These are phyloP conservation scores for Syncephalastrum racemosum DNA, from an alignment of 371 early-diverging fungal genomes.

Conservation along the genomic window DNA sequence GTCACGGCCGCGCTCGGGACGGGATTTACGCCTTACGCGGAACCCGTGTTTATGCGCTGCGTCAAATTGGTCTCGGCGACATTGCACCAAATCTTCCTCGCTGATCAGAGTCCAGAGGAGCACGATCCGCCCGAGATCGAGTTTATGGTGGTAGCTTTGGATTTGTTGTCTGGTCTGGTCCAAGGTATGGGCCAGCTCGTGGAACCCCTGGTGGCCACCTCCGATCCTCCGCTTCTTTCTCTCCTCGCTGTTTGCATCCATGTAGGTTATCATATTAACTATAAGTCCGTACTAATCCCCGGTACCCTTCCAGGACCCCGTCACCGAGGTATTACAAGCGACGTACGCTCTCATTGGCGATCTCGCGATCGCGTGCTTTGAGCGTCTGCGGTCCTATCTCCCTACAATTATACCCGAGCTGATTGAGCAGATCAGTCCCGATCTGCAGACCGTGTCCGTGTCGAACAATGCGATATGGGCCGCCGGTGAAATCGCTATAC, in stretches of 20 bases:
- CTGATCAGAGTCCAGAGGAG: slow-evolving; percentile 49
- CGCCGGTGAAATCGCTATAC: slow-evolving; percentile 89
- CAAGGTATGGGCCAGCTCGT: slow-evolving; percentile 81
- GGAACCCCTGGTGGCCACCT: slow-evolving; percentile 67
- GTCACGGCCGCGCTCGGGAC: slow-evolving; percentile 85
- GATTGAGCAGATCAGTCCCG: slow-evolving; percentile 69
- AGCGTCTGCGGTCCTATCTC: slow-evolving; percentile 68
- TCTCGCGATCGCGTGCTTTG: slow-evolving; percentile 83
- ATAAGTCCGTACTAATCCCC: not conserved
- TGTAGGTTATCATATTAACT: slow-evolving; percentile 38
- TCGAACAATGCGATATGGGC: slow-evolving; percentile 97
- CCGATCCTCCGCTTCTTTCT: slow-evolving; percentile 66
- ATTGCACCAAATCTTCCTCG: slow-evolving; percentile 35
- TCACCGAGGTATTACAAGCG: slow-evolving; percentile 85
- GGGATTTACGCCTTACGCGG: slow-evolving; percentile 78
- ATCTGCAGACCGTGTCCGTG: slow-evolving; percentile 62
- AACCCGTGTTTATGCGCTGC: slow-evolving; percentile 83
- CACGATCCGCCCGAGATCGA: slow-evolving; percentile 74
- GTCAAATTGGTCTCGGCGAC: slow-evolving; percentile 75
- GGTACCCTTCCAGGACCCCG: slow-evolving; percentile 53
- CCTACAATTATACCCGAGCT: slow-evolving; percentile 74
- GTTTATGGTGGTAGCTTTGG: slow-evolving; percentile 88
- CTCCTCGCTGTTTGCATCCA: slow-evolving; percentile 77
- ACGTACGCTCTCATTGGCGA: slow-evolving; percentile 95
- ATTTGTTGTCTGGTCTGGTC: slow-evolving; percentile 86